phyloP scores from a whole-genome alignment of 805 yeast genomes.

The Candida hungchunana region DNA sequence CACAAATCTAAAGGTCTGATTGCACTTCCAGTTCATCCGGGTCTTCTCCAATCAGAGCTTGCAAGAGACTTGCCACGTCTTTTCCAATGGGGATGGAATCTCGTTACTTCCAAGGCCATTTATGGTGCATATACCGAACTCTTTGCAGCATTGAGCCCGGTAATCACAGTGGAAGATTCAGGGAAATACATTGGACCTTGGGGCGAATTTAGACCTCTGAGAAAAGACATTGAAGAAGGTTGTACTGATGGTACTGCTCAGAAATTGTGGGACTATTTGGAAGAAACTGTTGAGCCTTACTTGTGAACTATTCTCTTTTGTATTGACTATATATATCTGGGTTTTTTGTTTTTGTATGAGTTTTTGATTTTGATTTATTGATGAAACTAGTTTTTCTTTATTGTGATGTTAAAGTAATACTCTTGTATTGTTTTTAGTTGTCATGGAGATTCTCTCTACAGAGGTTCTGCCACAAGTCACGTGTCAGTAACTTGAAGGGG shows the following conservation, averaged over 20 bases:
- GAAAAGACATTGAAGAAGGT: conserved; percentile 34
- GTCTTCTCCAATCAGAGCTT: conserved; percentile 34
- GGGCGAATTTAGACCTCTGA: conserved; percentile 35
- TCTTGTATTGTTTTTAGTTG: no score
- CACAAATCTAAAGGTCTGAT: conserved; percentile 31
- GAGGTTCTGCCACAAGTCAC: no score
- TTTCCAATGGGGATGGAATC: not conserved
- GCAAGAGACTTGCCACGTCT: conserved; percentile 22
- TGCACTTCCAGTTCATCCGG: conserved; percentile 39
- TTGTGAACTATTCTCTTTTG: no score
- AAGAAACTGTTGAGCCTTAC: not conserved
- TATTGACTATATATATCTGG: no score
- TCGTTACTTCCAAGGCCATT: not conserved
- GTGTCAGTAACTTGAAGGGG: no score
- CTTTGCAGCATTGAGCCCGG: conserved; percentile 38
- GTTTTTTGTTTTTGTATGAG: no score
- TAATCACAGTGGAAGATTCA: conserved; percentile 28
- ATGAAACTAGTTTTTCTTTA: no score
- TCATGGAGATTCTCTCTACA: no score
- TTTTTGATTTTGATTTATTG: no score
- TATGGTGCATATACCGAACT: conserved; percentile 25
- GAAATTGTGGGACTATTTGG: not conserved
- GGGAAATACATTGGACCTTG: conserved; percentile 38
- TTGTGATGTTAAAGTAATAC: no score
- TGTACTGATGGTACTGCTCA: conserved; percentile 24